These are phyloP conservation scores for Rhodotorula mucilaginosa DNA, from an alignment of 1,284 basidiomycete species.

Conservation along the genomic window DNA sequence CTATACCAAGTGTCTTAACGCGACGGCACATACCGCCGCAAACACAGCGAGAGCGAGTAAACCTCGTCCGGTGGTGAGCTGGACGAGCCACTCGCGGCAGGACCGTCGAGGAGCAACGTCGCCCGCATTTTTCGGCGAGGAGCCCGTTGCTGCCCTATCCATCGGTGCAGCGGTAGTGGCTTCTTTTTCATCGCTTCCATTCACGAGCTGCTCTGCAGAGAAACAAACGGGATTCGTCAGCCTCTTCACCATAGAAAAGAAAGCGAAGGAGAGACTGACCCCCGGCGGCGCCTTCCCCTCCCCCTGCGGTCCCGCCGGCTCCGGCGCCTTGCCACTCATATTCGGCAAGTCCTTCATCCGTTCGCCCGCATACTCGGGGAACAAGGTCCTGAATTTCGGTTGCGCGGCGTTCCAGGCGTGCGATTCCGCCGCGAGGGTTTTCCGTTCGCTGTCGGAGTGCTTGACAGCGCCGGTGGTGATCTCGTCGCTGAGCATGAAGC, in stretches of 20 bases:
- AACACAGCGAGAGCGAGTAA: no score
- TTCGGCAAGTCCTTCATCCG: slow-evolving; percentile 38
- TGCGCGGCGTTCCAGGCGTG: slow-evolving; percentile 36
- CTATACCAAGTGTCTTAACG: no score
- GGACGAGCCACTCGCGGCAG: no score
- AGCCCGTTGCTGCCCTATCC: neutral
- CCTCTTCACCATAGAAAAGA: no score
- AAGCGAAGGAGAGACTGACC: neutral
- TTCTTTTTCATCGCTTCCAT: neutral
- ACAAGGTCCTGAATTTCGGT: slow-evolving; percentile 42
- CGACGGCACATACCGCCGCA: no score
- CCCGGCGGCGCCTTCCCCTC: slow-evolving; percentile 5
- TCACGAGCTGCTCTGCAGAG: slow-evolving; percentile 10
- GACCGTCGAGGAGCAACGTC: neutral
- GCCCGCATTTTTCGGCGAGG: neutral
- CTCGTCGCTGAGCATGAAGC: slow-evolving; percentile 45
- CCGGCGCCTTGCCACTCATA: slow-evolving; percentile 26
- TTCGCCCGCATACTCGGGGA: slow-evolving; percentile 40
- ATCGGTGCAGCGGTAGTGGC: no score
- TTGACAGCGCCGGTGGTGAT: slow-evolving; percentile 42
- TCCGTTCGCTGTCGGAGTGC: slow-evolving; percentile 24
- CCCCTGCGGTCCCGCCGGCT: slow-evolving; percentile 7
- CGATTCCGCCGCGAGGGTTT: slow-evolving; percentile 6
- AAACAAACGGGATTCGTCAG: neutral
- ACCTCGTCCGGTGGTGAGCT: no score